Evolutionary conservation across 768 basidiomycete species (phyloP).

Genomic region (Erythrobasidium yunnanense): DNA sequence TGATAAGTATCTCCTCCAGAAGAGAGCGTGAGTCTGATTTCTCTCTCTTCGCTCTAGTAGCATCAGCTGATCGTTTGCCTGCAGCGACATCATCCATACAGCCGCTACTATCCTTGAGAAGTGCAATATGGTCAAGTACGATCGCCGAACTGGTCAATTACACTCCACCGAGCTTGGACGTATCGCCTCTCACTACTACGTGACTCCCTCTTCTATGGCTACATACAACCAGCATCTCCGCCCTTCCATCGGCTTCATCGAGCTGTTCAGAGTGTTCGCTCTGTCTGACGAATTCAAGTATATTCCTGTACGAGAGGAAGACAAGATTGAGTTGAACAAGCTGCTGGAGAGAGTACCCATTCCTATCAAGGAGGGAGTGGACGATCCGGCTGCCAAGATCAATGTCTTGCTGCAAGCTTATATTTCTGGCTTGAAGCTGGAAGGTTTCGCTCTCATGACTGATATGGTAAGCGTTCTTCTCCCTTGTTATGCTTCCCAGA

Average conservation of each 20-base stretch:
- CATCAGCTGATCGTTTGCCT: not conserved
- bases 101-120: constrained; percentile 90
- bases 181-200: constrained; percentile 91
- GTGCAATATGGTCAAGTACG: constrained; percentile 86
- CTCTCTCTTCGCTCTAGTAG: not conserved
- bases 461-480: constrained; percentile 44
- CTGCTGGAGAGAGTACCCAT: constrained; percentile 82
- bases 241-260: constrained; percentile 66
- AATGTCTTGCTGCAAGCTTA: constrained; percentile 91
- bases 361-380: constrained; percentile 89
- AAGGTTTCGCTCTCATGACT: constrained; percentile 53
- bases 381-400: constrained; percentile 93
- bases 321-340: constrained; percentile 30
- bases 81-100: constrained; percentile 71
- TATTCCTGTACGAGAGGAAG: constrained; percentile 64
- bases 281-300: constrained; percentile 91
- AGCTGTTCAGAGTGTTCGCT: constrained; percentile 90
- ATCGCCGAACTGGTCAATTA: constrained; percentile 74
- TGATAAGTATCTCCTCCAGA: constrained; percentile 70
- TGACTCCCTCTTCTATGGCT: constrained; percentile 90
- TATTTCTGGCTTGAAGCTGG: constrained; percentile 84
- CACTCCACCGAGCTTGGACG: constrained; percentile 84
- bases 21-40: constrained; percentile 51
- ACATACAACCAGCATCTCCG: constrained; percentile 89
- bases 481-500: constrained; percentile 37